Conservation (phyloP, 805 yeast species). For the Cyberlindnera suaveolens region DNA sequence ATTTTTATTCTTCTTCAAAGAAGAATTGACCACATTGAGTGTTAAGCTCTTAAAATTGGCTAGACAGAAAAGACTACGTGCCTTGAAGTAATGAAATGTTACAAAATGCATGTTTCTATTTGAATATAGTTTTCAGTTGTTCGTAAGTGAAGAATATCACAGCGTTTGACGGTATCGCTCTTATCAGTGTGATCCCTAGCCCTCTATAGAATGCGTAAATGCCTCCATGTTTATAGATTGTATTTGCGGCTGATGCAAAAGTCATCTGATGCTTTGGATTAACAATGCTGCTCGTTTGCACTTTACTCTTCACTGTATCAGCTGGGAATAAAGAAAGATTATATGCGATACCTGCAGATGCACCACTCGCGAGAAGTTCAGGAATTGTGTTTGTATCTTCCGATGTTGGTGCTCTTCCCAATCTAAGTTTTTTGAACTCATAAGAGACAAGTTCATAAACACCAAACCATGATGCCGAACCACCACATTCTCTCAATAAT, state of each 20-base stretch:
- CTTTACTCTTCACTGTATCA: constrained; percentile 82
- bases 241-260: constrained; percentile 32
- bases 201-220: constrained; percentile 75
- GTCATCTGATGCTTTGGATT: constrained; percentile 24
- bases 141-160: constrained; percentile 80
- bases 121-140: constrained; percentile 35
- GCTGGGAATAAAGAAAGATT: constrained; percentile 81
- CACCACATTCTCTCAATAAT: constrained; percentile 74
- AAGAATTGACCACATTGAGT: constrained; percentile 63
- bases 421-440: constrained; percentile 30
- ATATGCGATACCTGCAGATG: constrained; percentile 77
- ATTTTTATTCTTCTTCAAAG: constrained; percentile 84
- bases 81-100: background rate
- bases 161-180: constrained; percentile 90
- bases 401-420: constrained; percentile 18
- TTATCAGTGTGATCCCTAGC: constrained; percentile 67
- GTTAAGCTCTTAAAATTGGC: constrained; percentile 44
- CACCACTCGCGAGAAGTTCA: constrained; percentile 72
- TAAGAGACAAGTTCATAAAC: constrained; percentile 58
- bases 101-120: background rate
- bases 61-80: constrained; percentile 11
- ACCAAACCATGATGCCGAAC: constrained; percentile 93
- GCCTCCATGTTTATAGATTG: constrained; percentile 49
- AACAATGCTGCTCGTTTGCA: constrained; percentile 56
- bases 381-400: constrained; percentile 31